Conservation (phyloP, 305 asterid genomes). For the Solanum hybrid region DNA sequence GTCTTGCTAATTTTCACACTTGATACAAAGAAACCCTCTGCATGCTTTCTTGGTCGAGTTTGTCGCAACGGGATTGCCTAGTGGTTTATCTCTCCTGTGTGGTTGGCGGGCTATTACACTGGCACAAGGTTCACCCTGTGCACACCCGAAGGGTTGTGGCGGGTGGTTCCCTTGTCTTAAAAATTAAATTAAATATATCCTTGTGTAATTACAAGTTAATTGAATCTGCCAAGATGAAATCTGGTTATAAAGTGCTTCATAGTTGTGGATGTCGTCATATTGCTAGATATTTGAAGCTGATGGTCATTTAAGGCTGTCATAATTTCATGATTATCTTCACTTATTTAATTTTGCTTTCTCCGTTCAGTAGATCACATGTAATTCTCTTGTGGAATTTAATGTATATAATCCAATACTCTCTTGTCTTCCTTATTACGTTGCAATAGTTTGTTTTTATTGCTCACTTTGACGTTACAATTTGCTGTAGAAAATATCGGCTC, state of each 20-base stretch:
- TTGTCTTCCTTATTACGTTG: not conserved
- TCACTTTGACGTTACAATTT: conserved; percentile 18
- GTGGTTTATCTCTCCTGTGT: not conserved
- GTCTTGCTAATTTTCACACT: not conserved
- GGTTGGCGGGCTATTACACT: not conserved
- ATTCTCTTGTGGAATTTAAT: not conserved
- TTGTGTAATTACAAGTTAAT: not conserved
- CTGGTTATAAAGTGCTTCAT: not conserved
- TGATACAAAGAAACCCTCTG: not conserved
- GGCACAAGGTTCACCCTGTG: not conserved
- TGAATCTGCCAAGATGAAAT: not conserved
- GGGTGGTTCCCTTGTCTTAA: not conserved
- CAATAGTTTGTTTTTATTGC: not conserved
- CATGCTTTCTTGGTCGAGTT: not conserved
- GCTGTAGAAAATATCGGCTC: conserved; percentile 48
- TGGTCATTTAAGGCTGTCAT: conserved; percentile 3
- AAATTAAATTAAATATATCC: not conserved
- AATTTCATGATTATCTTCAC: not conserved
- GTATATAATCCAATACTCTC: not conserved
- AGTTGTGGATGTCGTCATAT: not conserved
- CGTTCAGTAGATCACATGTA: not conserved
- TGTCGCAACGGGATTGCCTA: not conserved
- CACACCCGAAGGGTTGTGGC: not conserved
- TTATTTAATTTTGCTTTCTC: not conserved
- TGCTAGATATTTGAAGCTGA: not conserved